Conservation (phyloP, 2,329 filamentous ascomycete genomes). For the Penicillium glabrum region DNA sequence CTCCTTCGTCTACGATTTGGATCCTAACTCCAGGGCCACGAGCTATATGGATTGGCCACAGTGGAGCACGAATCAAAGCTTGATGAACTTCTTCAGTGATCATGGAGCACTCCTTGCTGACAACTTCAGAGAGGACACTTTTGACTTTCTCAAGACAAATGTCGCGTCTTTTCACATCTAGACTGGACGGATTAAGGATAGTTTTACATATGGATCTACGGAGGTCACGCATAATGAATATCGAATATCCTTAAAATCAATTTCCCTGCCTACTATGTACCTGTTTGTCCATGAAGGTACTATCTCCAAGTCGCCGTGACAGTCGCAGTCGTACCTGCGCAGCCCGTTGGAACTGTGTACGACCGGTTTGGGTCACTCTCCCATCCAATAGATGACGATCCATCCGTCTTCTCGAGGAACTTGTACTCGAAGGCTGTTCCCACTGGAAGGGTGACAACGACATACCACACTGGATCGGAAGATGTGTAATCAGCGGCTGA, state of each 20-base stretch:
- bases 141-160: constrained; percentile 39
- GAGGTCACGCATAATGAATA: background rate
- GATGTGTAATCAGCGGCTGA: constrained; percentile 60
- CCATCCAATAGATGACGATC: constrained; percentile 62
- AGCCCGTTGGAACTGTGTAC: constrained; percentile 41
- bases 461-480: constrained; percentile 62
- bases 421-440: constrained; percentile 66
- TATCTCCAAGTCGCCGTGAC: constrained; percentile 40
- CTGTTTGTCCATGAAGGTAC: background rate
- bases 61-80: constrained; percentile 51
- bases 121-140: constrained; percentile 49
- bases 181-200: background rate
- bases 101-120: constrained; percentile 44
- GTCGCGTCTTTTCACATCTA: constrained; percentile 26
- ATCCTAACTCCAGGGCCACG: constrained; percentile 62
- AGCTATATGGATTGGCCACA: constrained; percentile 53
- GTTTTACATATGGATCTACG: background rate
- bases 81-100: constrained; percentile 52
- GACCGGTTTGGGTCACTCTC: constrained; percentile 57
- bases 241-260: background rate
- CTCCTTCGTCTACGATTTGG: constrained; percentile 67
- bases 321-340: constrained; percentile 27
- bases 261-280: background rate
- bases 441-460: constrained; percentile 54
- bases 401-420: constrained; percentile 60